phyloP scores from a whole-genome alignment of 768 basidiomycete genomes.

The Agrocybe praecox region DNA sequence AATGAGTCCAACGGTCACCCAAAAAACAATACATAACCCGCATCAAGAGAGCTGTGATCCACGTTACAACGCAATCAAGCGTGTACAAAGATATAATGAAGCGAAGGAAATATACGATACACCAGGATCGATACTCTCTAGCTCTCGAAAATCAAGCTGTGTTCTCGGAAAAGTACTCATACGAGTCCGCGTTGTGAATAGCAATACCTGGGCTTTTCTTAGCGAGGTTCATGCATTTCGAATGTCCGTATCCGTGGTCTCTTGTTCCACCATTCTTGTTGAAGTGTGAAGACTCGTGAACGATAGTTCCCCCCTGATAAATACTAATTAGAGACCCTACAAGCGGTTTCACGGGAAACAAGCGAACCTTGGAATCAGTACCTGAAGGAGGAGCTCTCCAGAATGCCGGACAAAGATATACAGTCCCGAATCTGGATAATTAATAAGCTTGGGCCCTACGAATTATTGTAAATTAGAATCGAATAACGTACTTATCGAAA shows the following conservation, averaged over 20 bases:
- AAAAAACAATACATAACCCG: too few species aligned
- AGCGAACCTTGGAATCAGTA: background rate
- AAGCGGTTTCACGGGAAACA: background rate
- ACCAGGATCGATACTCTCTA: too few species aligned
- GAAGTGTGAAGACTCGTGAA: background rate
- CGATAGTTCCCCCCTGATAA: background rate
- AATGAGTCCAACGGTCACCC: too few species aligned
- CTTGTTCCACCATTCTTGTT: background rate
- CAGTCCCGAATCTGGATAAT: too few species aligned
- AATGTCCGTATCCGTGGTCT: background rate
- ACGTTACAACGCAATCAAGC: too few species aligned
- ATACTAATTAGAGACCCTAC: background rate
- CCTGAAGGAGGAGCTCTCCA: background rate
- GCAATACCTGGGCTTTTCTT: background rate
- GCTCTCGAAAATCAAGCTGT: background rate
- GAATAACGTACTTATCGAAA: background rate
- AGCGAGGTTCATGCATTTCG: background rate
- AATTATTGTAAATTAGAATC: too few species aligned
- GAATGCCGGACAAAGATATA: background rate
- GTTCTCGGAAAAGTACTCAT: conserved; percentile 14
- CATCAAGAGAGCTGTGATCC: too few species aligned
- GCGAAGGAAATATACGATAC: too few species aligned
- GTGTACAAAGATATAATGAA: too few species aligned
- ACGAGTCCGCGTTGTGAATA: background rate
- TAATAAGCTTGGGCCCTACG: too few species aligned